A percentile compares a stretch with the other conserved stretches of the same genome.
phyloP scores from a whole-genome alignment of 2,329 filamentous ascomycete species.

The Beauveria pseudobassiana region DNA sequence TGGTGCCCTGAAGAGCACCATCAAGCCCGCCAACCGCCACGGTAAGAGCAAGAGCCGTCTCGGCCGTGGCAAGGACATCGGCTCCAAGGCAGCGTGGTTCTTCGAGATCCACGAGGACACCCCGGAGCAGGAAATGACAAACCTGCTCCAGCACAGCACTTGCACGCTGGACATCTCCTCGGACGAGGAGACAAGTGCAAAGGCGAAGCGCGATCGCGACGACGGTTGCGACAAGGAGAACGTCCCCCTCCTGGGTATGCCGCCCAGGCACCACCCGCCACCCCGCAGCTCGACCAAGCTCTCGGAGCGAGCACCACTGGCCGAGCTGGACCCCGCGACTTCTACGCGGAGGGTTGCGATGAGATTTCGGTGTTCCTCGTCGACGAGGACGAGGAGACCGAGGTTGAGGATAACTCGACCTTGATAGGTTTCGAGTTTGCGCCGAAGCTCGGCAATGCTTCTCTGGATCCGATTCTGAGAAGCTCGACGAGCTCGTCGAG shows the following conservation, averaged over 20 bases:
- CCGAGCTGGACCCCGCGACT: slow-evolving; percentile 62
- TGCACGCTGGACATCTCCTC: slow-evolving; percentile 81
- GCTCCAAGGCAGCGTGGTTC: slow-evolving; percentile 65
- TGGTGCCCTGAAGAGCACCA: slow-evolving; percentile 71
- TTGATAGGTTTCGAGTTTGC: slow-evolving; percentile 15
- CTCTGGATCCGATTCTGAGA: slow-evolving; percentile 14
- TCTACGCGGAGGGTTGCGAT: slow-evolving; percentile 59
- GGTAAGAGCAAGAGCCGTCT: slow-evolving; percentile 15
- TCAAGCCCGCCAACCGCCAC: slow-evolving; percentile 46
- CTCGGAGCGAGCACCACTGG: slow-evolving; percentile 56
- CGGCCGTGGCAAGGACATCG: slow-evolving; percentile 28
- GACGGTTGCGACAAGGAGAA: slow-evolving; percentile 85
- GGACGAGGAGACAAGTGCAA: slow-evolving; percentile 66
- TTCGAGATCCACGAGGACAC: slow-evolving; percentile 95
- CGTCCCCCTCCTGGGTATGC: slow-evolving; percentile 63
- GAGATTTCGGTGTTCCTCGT: slow-evolving; percentile 54
- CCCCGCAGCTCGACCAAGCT: slow-evolving; percentile 49
- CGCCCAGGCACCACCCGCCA: slow-evolving; percentile 41
- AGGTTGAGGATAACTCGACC: slow-evolving; percentile 18
- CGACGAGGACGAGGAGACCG: slow-evolving; percentile 50
- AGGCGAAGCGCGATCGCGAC: slow-evolving; percentile 41
- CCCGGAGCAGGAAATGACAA: slow-evolving; percentile 82
- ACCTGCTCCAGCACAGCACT: slow-evolving; percentile 85
- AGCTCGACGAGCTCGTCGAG: slow-evolving; percentile 31
- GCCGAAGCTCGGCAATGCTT: slow-evolving; percentile 14